Evolutionary conservation across 768 basidiomycete genomes (phyloP).

Genomic region (Daedalea quercina): DNA sequence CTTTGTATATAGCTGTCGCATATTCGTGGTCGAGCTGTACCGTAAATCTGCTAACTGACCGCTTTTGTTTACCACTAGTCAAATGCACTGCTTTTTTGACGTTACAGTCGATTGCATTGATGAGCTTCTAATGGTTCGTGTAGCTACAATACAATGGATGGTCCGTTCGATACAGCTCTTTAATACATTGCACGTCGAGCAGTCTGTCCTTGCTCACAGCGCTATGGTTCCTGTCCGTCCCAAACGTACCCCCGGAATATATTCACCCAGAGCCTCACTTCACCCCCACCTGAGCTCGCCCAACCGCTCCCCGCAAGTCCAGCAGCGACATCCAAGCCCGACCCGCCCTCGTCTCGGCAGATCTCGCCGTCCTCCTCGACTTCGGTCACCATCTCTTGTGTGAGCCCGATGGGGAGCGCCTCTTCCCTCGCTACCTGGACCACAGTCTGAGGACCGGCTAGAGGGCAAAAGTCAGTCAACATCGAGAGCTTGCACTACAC

Average conservation of each 20-base stretch:
- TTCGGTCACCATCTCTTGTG: slow-evolving; percentile 69
- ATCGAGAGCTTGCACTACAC: neutral
- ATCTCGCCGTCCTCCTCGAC: slow-evolving; percentile 67
- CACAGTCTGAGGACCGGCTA: slow-evolving; percentile 37
- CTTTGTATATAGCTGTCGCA: slow-evolving; percentile 1
- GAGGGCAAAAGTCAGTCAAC: neutral
- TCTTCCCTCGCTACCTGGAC: slow-evolving; percentile 71
- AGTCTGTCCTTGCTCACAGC: neutral
- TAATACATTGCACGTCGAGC: neutral
- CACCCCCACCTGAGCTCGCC: slow-evolving; percentile 39
- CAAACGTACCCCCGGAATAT: slow-evolving; percentile 60
- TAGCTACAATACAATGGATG: slow-evolving; percentile 1
- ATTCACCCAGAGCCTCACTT: slow-evolving; percentile 72
- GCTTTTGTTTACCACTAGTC: neutral
- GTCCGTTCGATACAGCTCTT: neutral
- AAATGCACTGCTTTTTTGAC: neutral
- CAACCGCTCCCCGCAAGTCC: slow-evolving; percentile 7
- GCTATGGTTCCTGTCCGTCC: slow-evolving; percentile 50
- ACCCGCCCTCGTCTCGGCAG: slow-evolving; percentile 65
- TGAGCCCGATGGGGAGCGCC: slow-evolving; percentile 63
- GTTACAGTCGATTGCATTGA: neutral
- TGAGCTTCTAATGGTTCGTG: neutral
- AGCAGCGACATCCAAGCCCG: slow-evolving; percentile 16
- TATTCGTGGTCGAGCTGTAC: neutral
- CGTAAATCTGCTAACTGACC: neutral